phyloP scores from a whole-genome alignment of 2,329 filamentous ascomycete genomes.

The Microcera coccophila region DNA sequence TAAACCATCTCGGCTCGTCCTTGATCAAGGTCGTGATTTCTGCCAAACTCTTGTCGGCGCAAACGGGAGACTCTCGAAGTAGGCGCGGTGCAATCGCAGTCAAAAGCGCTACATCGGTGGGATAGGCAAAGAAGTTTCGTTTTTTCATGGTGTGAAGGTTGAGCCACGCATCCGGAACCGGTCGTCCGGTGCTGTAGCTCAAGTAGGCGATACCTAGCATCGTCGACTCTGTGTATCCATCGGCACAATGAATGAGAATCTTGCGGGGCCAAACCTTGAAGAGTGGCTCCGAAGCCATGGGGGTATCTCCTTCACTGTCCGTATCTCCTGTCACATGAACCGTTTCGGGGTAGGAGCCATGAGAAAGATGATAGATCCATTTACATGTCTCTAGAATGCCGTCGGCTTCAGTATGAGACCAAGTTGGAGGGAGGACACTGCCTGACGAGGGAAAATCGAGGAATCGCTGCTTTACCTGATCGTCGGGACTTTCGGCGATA shows the following conservation, averaged over 20 bases:
- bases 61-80: conserved; percentile 63
- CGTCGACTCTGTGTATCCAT: conserved; percentile 94
- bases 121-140: conserved; percentile 95
- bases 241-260: conserved; percentile 86
- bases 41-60: conserved; percentile 45
- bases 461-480: conserved; percentile 33
- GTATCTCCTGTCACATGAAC: conserved; percentile 32
- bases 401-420: conserved; percentile 78
- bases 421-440: conserved; percentile 81
- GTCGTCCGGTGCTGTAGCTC: conserved; percentile 81
- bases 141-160: conserved; percentile 73
- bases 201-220: conserved; percentile 87
- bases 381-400: conserved; percentile 80
- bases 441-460: conserved; percentile 89
- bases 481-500: conserved; percentile 54
- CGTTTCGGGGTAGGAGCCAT: conserved; percentile 49
- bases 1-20: conserved; percentile 73
- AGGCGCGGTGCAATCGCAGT: conserved; percentile 71
- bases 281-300: conserved; percentile 17
- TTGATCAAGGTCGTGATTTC: conserved; percentile 52
- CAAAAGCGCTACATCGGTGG: conserved; percentile 82
- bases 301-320: conserved; percentile 30
- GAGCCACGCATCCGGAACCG: conserved; percentile 84
- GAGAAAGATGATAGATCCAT: conserved; percentile 83
- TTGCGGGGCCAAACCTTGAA: conserved; percentile 49